These are phyloP conservation scores for Diaporthe vaccinii DNA, from an alignment of 2,329 filamentous ascomycete genomes.

Conservation along the genomic window DNA sequence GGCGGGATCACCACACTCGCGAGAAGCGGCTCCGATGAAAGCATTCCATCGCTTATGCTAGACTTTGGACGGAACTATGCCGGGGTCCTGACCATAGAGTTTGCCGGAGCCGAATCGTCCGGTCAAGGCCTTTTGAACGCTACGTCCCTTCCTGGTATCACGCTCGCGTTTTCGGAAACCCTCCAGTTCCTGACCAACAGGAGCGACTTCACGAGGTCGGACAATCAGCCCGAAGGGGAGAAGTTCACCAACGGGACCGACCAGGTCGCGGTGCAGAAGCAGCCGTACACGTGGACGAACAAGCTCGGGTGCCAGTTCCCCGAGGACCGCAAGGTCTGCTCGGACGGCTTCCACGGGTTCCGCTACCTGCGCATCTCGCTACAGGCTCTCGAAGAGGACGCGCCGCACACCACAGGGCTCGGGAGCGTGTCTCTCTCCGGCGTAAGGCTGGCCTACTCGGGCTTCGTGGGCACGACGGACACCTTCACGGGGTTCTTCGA, in stretches of 20 bases:
- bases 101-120: conserved; percentile 52
- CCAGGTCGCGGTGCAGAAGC: conserved; percentile 60
- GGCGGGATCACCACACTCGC: conserved; percentile 50
- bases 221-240: conserved; percentile 53
- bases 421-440: conserved; percentile 60
- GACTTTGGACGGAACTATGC: conserved; percentile 65
- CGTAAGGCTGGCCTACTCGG: conserved; percentile 58
- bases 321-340: conserved; percentile 58
- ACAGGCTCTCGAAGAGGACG: conserved; percentile 58
- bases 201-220: conserved; percentile 64
- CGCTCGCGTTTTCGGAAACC: conserved; percentile 63
- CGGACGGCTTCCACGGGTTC: conserved; percentile 67
- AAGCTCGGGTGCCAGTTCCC: conserved; percentile 56
- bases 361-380: conserved; percentile 64
- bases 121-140: conserved; percentile 41
- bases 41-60: conserved; percentile 57
- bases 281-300: conserved; percentile 60
- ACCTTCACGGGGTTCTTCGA: conserved; percentile 66
- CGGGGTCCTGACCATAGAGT: conserved; percentile 58
- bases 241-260: conserved; percentile 61
- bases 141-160: conserved; percentile 54
- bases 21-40: conserved; percentile 41
- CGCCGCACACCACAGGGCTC: conserved; percentile 57
- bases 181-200: conserved; percentile 57
- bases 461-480: conserved; percentile 60